Evolutionary conservation across 2,329 filamentous ascomycete genomes (phyloP).

Genomic region (Beauveria australis): DNA sequence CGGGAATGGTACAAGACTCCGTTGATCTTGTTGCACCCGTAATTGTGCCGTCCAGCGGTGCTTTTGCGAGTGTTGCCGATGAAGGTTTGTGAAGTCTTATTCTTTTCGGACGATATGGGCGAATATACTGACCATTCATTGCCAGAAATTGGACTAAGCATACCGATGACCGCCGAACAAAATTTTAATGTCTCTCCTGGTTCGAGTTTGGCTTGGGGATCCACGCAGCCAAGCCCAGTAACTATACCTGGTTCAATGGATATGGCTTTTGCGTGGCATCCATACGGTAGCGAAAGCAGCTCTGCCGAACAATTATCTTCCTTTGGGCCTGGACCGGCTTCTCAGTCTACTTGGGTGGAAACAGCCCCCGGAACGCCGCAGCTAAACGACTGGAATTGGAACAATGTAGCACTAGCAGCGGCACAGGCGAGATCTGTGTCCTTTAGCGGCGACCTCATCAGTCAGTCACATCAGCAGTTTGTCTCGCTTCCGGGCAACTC

Average conservation of each 20-base stretch:
- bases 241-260: constrained; percentile 1
- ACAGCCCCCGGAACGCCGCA: background rate
- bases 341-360: background rate
- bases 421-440: background rate
- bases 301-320: background rate
- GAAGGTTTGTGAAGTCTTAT: background rate
- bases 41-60: background rate
- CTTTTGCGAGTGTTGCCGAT: background rate
- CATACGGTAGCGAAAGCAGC: background rate
- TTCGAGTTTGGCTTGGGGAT: background rate
- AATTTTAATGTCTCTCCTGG: background rate
- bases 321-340: background rate
- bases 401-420: background rate
- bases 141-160: background rate
- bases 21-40: background rate
- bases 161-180: background rate
- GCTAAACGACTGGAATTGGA: background rate
- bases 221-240: background rate
- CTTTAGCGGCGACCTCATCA: background rate
- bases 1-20: background rate
- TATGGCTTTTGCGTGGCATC: background rate
- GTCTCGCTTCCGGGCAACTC: background rate
- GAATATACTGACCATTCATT: background rate
- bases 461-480: background rate
- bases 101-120: background rate